These are phyloP conservation scores for Aspergillus awamori DNA, from an alignment of 2,329 filamentous ascomycete species.

Conservation along the genomic window DNA sequence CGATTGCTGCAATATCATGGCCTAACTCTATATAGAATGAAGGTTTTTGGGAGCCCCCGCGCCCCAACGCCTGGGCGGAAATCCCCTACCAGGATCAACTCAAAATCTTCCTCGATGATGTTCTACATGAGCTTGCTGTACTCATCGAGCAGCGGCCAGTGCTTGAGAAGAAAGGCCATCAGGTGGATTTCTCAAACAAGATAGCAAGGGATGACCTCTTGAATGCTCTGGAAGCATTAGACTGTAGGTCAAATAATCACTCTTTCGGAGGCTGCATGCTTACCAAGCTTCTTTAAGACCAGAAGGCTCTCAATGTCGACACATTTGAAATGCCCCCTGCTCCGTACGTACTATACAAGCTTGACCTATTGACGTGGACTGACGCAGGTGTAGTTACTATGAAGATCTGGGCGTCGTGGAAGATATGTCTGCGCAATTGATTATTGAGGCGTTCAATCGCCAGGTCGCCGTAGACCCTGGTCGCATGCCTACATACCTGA, in stretches of 20 bases:
- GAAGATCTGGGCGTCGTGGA: conserved; percentile 64
- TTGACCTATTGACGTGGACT: conserved; percentile 1
- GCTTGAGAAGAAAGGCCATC: conserved; percentile 40
- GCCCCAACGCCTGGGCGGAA: conserved; percentile 35
- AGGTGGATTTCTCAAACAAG: conserved; percentile 35
- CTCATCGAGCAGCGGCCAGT: conserved; percentile 52
- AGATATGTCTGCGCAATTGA: conserved; percentile 64
- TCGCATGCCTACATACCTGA: conserved; percentile 64
- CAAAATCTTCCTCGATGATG: conserved; percentile 60
- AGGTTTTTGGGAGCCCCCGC: conserved; percentile 49
- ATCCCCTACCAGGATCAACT: conserved; percentile 44
- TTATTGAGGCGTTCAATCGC: conserved; percentile 64
- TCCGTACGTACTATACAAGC: conserved; percentile 34
- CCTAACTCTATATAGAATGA: conserved; percentile 33
- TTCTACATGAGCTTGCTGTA: conserved; percentile 59
- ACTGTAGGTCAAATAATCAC: conserved; percentile 34
- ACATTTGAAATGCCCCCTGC: conserved; percentile 37
- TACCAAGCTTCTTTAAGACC: conserved; percentile 28
- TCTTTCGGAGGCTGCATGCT: conserved; percentile 10
- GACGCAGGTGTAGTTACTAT: conserved; percentile 50
- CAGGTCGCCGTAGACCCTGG: conserved; percentile 60
- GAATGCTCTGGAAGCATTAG: conserved; percentile 35
- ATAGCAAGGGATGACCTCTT: conserved; percentile 46
- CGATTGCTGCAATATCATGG: not conserved
- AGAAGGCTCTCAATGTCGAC: conserved; percentile 28